A percentile compares a stretch with the other conserved stretches of the same genome.
phyloP scores from a whole-genome alignment of 2,329 filamentous ascomycete genomes.

The Colletotrichum sp. region DNA sequence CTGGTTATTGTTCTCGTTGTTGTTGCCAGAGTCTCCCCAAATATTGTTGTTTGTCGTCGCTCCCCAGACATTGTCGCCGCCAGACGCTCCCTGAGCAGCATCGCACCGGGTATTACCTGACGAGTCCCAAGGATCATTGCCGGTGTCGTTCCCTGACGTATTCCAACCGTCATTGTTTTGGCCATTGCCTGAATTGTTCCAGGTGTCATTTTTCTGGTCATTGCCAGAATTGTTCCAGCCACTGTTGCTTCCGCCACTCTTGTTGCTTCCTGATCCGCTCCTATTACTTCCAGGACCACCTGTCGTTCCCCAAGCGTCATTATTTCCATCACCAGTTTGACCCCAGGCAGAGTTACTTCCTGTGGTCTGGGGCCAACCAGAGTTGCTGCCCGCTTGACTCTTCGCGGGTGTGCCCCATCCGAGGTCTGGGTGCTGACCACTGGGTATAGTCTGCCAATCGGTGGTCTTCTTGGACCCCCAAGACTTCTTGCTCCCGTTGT shows the following conservation, averaged over 20 bases:
- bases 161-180: background rate
- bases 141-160: background rate
- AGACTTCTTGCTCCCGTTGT: conserved; percentile 16
- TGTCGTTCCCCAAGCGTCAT: background rate
- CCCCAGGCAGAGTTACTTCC: background rate
- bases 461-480: conserved; percentile 18
- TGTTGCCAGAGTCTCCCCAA: background rate
- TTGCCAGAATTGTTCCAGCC: background rate
- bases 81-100: background rate
- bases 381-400: background rate
- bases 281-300: conserved; percentile 5
- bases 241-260: conserved; percentile 15
- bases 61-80: background rate
- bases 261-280: conserved; percentile 10
- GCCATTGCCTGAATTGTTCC: background rate
- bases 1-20: background rate
- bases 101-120: background rate
- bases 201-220: background rate
- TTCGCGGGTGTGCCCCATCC: background rate
- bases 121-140: background rate
- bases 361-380: background rate
- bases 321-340: background rate
- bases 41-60: background rate
- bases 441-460: background rate
- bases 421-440: conserved; percentile 17